Base-by-base conservation (phyloP, 108 stramenopile species). In the Chaetoceros tenuissimus region DNA sequence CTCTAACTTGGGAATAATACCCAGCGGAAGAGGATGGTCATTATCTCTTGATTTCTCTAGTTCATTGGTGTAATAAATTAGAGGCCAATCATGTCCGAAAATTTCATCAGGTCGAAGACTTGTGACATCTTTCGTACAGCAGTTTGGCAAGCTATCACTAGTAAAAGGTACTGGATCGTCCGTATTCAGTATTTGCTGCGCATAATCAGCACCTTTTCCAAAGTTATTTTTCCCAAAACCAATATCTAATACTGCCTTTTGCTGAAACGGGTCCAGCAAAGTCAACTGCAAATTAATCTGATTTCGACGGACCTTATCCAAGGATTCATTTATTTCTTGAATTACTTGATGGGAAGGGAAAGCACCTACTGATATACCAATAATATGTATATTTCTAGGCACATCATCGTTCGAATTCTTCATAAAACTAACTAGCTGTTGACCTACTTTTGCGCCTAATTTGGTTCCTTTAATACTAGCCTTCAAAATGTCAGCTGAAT, bases 41-140 rank as follows among this genome's bases (percentile, higher is more conserved):
- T n/a, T n/a, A n/a, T n/a, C n/a, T n/a, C n/a, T n/a, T n/a, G 43
- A 44, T 16, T 40, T 40, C 34, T 40, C 13, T 40, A 40, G 34
- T 40, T 40, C 34, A 40, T 40, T 51, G 5, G 49, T 26, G 25
- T 65, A 71, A 28, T 71, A 71, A n/a, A 64, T 52, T n/a, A 71
- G 29, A 5, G 69, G 69, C 69, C 69, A 71, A 28, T 71, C 69
- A 66, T 71, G 69, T 24, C 69, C 69, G 25, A 71, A 71, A 13
- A 71, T 60, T 1, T 29, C 50, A 16, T 59, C 52, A 10, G 69
- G 69, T 24, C 69, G 63, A 27, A 71, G 34, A n/a, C 24, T 47
- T 20, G 69, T 71, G 1, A 71, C 49, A 28, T 71, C 69, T 26
- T 45, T 61, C 20, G 60, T 62, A 8, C 54, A 55, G 21, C 43